Evolutionary conservation across 164 flowering plant genomes (phyloP), one percentile per base, ranked within the genome.

Genomic region (Pachysandra terminalis): DNA sequence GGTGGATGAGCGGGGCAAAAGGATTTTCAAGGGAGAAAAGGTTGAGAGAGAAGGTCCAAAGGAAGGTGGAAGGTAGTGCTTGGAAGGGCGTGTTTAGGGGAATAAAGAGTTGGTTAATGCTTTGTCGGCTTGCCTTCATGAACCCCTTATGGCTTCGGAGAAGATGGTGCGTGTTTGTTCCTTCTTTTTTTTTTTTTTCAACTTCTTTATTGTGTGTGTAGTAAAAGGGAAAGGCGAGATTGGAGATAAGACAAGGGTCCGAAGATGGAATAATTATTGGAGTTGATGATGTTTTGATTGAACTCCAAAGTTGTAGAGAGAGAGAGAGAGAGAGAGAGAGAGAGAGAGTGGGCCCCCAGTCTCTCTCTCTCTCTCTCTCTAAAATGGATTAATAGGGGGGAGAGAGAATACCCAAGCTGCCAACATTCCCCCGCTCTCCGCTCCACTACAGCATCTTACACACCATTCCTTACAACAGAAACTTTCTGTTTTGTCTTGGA

Each of bases 51-150:
- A 70, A 23, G 75, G 59, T 60, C 79, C 87, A 84, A 84, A 66
- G 56, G 64, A 64, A 56, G 56, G 67, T 82, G 73, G 76, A 74
- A 40, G 21, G 24, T 83, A 83, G 90, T 79, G 68, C 71, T 77
- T 88, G 93, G 88, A 82, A 76, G 78, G 78, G 83, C 55, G 68
- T 82, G 71, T 63, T 74, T 79, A 71, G 75, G 69, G 74, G 90
- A 82, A 87, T 82, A 82, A 71, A 70, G 56, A 73, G 77, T 65
- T 72, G 78, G 67, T 66, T 73, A 74, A 65, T 73, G 53, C 68
- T 74, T 80, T 82, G 83, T 77, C 84, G 62, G 69, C 77, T 79
- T 78, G 66, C 70, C 72, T 79, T 37, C 65, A 73, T 54, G 71
- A 61, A 21, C 56, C 71, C 22, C 32, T 66, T 71, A 52, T 61